Evolutionary conservation across 73 alveolate species (phyloP), one percentile per base, ranked within the genome.

Genomic region (Stentor coeruleus): DNA sequence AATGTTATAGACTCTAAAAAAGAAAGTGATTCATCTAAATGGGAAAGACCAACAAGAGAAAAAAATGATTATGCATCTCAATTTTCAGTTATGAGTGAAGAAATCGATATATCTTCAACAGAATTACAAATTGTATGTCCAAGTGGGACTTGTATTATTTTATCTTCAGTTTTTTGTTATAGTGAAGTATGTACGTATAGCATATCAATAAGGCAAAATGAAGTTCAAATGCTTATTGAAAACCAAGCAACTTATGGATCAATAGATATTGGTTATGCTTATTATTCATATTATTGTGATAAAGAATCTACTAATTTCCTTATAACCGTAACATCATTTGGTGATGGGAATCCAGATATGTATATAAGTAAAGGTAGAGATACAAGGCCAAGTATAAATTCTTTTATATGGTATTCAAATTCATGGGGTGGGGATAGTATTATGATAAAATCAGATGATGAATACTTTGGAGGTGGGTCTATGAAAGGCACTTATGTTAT

Each of bases 401-500:
- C n/a, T 20, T 75, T 0, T 0, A 37, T 20, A 1, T 75, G 83
- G 83, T 35, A 28, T 40, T 75, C 83, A 38, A 20, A 40, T 14
- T 20, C 15, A 20, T 75, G 83, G 83, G 77, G 1, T n/a, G 83
- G 59, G 28, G 83, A 75, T 14, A n/a, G 36, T 28, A 20, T 75
- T n/a, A 15, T 39, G 33, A 75, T 75, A 37, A 75, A n/a, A 30
- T 37, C 33, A 39, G 72, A 37, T 0, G 58, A 2, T 38, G 40
- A 28, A 37, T 75, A 20, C 58, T 75, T 75, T 3, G 0, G 39
- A 1, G 30, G n/a, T 3, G 39, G 38, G 1, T 26, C 83, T 1
- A 39, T 75, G 74, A 75, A 66, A n/a, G 83, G 83, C 33, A 75
- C 30, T 20, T 75, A 75, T 75, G 39, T 40, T 26, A 75, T 75